phyloP scores from a whole-genome alignment of 352 stramenopile genomes.

The Phytophthora citrophthora region DNA sequence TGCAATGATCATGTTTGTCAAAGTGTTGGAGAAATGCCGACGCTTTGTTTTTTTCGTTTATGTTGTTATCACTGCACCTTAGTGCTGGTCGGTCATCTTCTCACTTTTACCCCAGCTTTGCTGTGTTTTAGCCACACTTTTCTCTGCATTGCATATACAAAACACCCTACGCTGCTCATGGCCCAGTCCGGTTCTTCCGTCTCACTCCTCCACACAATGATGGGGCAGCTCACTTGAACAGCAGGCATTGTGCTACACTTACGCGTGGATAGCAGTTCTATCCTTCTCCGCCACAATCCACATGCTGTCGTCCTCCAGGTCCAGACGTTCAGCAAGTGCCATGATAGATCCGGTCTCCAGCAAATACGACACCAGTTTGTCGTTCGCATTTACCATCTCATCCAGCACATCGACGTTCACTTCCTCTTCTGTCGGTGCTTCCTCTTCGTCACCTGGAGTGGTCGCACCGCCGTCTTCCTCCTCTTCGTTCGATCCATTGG shows the following conservation, averaged over 20 bases:
- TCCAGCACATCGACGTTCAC: conserved; percentile 73
- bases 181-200: conserved; percentile 12
- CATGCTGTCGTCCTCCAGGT: conserved; percentile 85
- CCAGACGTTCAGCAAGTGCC: conserved; percentile 79
- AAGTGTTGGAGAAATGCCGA: too few relatives aligned
- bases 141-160: conserved; percentile 40
- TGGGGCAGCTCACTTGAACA: conserved; percentile 11
- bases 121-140: conserved; percentile 20
- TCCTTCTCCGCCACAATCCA: conserved; percentile 89
- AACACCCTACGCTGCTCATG: conserved; percentile 23
- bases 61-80: conserved; percentile 29
- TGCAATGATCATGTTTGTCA: background rate
- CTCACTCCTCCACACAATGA: conserved; percentile 15
- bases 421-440: conserved; percentile 42
- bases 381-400: conserved; percentile 86
- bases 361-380: conserved; percentile 87
- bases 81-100: conserved; percentile 15
- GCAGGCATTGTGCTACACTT: conserved; percentile 21
- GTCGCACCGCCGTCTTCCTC: conserved; percentile 45
- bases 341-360: conserved; percentile 88
- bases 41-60: conserved; percentile 16
- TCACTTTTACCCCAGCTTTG: conserved; percentile 19
- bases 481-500: conserved; percentile 55
- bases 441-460: conserved; percentile 39
- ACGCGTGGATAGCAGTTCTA: conserved; percentile 83